These are phyloP conservation scores for Fusarium sp. DNA, from an alignment of 2,329 filamentous ascomycete genomes.

Conservation along the genomic window DNA sequence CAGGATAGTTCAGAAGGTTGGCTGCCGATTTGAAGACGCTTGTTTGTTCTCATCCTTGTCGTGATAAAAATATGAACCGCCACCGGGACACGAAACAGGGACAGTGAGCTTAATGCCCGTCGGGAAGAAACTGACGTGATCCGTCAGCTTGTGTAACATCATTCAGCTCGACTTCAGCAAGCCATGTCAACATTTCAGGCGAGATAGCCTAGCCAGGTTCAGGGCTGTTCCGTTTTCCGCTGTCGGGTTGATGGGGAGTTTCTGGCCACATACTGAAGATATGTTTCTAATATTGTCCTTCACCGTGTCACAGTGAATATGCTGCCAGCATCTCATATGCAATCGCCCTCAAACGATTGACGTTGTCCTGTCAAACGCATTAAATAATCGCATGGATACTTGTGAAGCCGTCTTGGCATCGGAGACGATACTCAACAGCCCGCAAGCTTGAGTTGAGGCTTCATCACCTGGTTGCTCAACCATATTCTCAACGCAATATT, in stretches of 20 bases:
- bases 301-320: slow-evolving; percentile 3
- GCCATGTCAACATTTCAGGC: background rate
- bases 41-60: background rate
- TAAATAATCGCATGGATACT: background rate
- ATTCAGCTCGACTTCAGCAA: background rate
- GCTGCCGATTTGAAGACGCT: slow-evolving; percentile 8
- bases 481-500: too few relatives aligned
- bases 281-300: slow-evolving; percentile 15
- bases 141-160: background rate
- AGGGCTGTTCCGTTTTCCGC: background rate
- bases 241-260: background rate
- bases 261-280: background rate
- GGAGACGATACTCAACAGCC: background rate
- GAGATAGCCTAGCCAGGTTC: background rate
- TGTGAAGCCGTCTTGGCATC: background rate
- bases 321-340: slow-evolving; percentile 9
- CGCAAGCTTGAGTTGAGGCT: background rate
- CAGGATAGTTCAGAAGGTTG: background rate
- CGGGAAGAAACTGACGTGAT: slow-evolving; percentile 6
- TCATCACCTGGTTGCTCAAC: background rate
- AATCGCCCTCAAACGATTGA: background rate
- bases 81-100: background rate
- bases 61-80: background rate
- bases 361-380: background rate
- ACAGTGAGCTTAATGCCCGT: slow-evolving; percentile 6